Percentiles rank a stretch among this genome's conserved stretches.
Conservation (phyloP, 495 filamentous ascomycete species). For the Penicillium angulare region DNA sequence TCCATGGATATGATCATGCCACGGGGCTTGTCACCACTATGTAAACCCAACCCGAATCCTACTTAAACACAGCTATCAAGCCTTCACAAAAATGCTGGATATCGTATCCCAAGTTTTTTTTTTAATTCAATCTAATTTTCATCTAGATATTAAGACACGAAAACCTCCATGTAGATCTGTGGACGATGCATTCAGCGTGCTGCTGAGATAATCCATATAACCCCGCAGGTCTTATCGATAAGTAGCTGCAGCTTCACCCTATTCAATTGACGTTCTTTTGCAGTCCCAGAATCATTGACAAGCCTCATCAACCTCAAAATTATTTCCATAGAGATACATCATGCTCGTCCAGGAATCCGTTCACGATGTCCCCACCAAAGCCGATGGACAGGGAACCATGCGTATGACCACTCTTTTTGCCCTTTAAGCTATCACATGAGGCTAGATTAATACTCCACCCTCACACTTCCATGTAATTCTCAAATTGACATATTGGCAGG, state of each 20-base stretch:
- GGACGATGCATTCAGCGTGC: neutral
- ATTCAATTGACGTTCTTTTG: constrained; percentile 4
- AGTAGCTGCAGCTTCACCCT: constrained; percentile 1
- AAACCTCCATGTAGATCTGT: no score
- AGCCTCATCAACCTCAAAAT: neutral
- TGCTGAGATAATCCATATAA: neutral
- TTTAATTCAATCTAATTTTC: no score
- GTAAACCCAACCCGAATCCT: no score
- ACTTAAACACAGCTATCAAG: no score
- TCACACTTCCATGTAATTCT: neutral
- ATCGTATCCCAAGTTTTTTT: no score
- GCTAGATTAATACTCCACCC: neutral
- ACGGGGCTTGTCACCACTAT: no score
- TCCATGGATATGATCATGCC: no score
- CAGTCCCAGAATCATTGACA: neutral
- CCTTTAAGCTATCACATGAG: neutral
- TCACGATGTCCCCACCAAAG: constrained; percentile 64
- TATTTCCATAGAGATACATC: constrained; percentile 15
- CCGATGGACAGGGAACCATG: constrained; percentile 60
- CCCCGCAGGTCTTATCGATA: constrained; percentile 23
- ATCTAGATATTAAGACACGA: no score
- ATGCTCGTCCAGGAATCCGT: constrained; percentile 70
- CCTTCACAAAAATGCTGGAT: no score
- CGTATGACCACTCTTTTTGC: constrained; percentile 12
- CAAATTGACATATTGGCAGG: constrained; percentile 45